These are phyloP conservation scores for Sugiyamaella boreocaroliniensis DNA, from an alignment of 805 yeast species.

Conservation along the genomic window DNA sequence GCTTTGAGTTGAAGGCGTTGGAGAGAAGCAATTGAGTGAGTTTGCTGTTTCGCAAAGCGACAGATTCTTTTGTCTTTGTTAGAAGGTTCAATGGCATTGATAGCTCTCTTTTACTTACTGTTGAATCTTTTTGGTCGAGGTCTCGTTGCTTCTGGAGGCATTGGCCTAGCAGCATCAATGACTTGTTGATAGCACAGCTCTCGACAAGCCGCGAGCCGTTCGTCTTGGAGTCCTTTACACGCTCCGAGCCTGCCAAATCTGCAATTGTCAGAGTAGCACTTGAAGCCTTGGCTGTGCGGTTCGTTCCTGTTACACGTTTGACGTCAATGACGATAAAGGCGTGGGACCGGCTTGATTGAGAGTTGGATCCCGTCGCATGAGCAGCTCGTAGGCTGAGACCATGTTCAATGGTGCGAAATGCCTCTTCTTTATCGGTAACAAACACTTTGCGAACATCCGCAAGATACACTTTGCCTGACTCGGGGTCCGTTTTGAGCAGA, in stretches of 20 bases:
- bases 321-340: constrained; percentile 43
- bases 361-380: constrained; percentile 40
- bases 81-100: not conserved
- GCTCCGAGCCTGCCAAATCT: constrained; percentile 50
- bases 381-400: constrained; percentile 39
- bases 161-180: constrained; percentile 46
- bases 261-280: constrained; percentile 41
- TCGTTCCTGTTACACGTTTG: constrained; percentile 21
- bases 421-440: constrained; percentile 34
- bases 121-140: constrained; percentile 25
- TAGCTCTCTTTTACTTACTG: not conserved
- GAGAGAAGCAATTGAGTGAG: constrained; percentile 44
- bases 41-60: constrained; percentile 43
- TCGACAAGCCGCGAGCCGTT: constrained; percentile 42
- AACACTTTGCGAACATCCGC: constrained; percentile 37
- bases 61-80: constrained; percentile 31
- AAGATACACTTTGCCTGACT: constrained; percentile 41
- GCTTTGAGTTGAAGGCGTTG: constrained; percentile 34
- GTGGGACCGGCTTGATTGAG: constrained; percentile 45
- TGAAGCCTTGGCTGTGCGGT: constrained; percentile 9
- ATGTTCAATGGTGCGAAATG: constrained; percentile 33
- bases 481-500: constrained; percentile 34
- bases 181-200: constrained; percentile 43
- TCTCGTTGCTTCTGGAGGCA: constrained; percentile 38
- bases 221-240: constrained; percentile 41